These are phyloP conservation scores for Sphagnum tenellum DNA, from an alignment of 225 moss, liverwort and hornwort species.

Conservation along the genomic window DNA sequence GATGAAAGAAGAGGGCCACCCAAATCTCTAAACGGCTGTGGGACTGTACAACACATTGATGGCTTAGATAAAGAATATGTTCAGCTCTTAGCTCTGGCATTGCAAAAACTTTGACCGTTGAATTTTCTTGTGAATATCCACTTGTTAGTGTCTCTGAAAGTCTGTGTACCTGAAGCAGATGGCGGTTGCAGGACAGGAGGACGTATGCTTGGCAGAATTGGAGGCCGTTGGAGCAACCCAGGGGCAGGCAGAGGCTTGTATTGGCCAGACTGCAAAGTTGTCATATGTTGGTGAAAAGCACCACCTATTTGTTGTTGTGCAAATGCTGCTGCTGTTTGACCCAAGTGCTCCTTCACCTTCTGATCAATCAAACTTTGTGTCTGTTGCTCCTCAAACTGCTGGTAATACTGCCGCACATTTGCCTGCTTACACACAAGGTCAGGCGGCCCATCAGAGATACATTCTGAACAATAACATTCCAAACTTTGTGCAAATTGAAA, in stretches of 20 bases:
- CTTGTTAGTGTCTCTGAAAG: no score
- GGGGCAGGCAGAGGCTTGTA: constrained; percentile 76
- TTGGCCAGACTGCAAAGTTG: constrained; percentile 63
- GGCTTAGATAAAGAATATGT: no score
- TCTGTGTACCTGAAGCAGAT: constrained; percentile 48
- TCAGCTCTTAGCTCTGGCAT: no score
- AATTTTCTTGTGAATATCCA: no score
- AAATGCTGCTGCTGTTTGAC: constrained; percentile 75
- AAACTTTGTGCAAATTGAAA: not conserved
- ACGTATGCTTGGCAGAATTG: constrained; percentile 60
- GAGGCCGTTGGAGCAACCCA: constrained; percentile 64
- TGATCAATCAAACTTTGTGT: constrained; percentile 98
- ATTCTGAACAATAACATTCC: not conserved
- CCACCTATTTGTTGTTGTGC: constrained; percentile 74
- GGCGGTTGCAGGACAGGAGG: constrained; percentile 89
- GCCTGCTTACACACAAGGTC: constrained; percentile 35
- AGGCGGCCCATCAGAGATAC: not conserved
- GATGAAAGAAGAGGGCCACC: no score
- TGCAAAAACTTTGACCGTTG: no score
- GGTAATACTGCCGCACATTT: constrained; percentile 93
- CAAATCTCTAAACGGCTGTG: no score
- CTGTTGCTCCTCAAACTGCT: constrained; percentile 99
- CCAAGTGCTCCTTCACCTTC: constrained; percentile 95
- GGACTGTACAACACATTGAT: no score
- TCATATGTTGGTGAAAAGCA: constrained; percentile 84